Evolutionary conservation across 2,329 filamentous ascomycete species (phyloP).

Genomic region (Sporothrix protearum): DNA sequence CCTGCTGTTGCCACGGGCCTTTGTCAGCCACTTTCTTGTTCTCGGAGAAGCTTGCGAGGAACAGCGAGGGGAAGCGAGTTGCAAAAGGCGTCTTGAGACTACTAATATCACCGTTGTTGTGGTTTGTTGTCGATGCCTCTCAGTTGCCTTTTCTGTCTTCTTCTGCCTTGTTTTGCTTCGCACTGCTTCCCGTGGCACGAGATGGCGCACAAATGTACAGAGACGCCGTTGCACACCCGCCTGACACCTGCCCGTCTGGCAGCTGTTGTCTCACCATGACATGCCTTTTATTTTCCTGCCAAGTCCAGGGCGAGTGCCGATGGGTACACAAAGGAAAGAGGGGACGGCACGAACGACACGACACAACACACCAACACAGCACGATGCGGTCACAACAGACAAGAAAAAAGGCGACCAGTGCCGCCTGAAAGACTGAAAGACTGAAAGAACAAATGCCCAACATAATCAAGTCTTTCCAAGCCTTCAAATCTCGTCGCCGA

Average conservation of each 20-base stretch:
- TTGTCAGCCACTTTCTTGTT: neutral
- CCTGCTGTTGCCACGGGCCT: neutral
- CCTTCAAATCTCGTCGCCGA: neutral
- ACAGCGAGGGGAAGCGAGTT: neutral
- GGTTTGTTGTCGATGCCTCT: neutral
- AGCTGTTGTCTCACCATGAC: constrained; percentile 21
- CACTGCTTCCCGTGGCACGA: neutral
- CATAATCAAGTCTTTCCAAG: neutral
- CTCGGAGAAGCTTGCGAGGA: neutral
- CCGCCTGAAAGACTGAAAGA: neutral
- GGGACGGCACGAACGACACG: too few relatives aligned
- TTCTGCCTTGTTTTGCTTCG: neutral
- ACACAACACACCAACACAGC: neutral
- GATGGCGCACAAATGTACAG: neutral
- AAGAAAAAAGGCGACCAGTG: neutral
- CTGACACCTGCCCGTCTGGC: constrained; percentile 16
- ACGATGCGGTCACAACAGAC: neutral
- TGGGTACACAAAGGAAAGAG: constrained; percentile 9
- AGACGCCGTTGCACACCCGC: constrained; percentile 13
- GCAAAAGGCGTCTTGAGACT: neutral
- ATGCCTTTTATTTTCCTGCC: neutral
- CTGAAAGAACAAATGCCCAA: neutral
- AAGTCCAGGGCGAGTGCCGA: neutral
- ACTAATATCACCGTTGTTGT: too few relatives aligned
- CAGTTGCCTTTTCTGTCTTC: neutral